Base-by-base conservation (phyloP, 164 flowering plant species). In the Magnolia changhungtana region DNA sequence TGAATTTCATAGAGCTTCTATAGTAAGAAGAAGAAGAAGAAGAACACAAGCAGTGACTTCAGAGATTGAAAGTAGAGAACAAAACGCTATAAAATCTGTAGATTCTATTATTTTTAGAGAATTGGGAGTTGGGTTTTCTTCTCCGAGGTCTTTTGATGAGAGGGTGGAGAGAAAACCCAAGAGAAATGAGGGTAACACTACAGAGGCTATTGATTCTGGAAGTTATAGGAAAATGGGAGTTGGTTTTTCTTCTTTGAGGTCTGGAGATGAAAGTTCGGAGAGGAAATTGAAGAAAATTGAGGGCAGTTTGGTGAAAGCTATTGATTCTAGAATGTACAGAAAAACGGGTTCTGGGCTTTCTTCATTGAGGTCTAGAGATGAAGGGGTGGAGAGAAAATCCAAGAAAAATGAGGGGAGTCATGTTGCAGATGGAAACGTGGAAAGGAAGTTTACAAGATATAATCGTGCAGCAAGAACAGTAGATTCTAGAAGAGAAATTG, bases 61-160 rank as follows among this genome's bases (percentile, higher is more conserved):
- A 16, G 73, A 69, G 59, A 67, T 80, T 51, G 72, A 77, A 61
- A 52, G 74, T 29, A 65, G 64, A 65, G 73, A 66, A 74, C 75
- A 80, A 63, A 67, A 82, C 29, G 74, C 77, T 66, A 51, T 55
- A 49, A 81, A 72, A 3, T 76, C 64, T 9, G 18, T 69, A 9
- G 80, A 75, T 66, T 77, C 76, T 75, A 66, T 68, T 20, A 72
- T 61, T 50, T 69, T 73, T 11, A 78, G 80, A 64, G 80, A 74
- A 76, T 70, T 68, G 85, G 82, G 78, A 75, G 70, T 77, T 77
- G 79, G 79, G 76, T 65, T 69, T 83, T 78, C 86, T 80, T 79
- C 81, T 59, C 27, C 76, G 79, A 81, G 75, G 79, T 76, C 85
- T 74, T 81, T 75, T 72, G 63, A 75, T 76, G 75, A 74, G 55